Conservation (phyloP, 495 filamentous ascomycete species). For the Podospora pseudocomata region DNA sequence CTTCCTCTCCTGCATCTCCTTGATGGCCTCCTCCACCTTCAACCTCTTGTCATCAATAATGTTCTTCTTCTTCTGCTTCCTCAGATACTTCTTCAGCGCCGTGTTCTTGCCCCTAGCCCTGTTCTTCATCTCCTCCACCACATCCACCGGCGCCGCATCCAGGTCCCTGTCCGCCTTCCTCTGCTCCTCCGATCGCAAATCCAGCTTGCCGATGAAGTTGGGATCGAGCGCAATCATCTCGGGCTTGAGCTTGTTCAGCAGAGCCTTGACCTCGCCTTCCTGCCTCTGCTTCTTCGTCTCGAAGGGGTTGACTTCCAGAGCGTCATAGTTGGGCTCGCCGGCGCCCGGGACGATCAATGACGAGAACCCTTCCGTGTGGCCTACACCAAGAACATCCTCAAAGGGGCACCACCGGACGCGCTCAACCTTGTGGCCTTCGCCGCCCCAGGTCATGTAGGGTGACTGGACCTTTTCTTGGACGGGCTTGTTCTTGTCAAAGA, state of each 20-base stretch:
- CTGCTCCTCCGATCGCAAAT: slow-evolving; percentile 70
- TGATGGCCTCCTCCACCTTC: slow-evolving; percentile 51
- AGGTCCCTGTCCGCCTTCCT: slow-evolving; percentile 68
- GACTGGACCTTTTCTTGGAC: slow-evolving; percentile 76
- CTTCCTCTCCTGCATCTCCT: slow-evolving; percentile 40
- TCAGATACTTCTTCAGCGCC: slow-evolving; percentile 74
- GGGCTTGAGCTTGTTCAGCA: slow-evolving; percentile 90
- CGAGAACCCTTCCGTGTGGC: slow-evolving; percentile 81
- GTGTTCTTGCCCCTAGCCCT: slow-evolving; percentile 89
- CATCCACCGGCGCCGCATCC: slow-evolving; percentile 67
- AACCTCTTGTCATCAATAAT: slow-evolving; percentile 84
- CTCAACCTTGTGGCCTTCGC: slow-evolving; percentile 77
- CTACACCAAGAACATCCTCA: slow-evolving; percentile 85
- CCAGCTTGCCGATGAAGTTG: slow-evolving; percentile 80
- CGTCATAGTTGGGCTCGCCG: slow-evolving; percentile 95
- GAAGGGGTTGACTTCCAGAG: slow-evolving; percentile 92
- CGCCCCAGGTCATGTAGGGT: slow-evolving; percentile 92
- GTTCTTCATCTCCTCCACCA: slow-evolving; percentile 64
- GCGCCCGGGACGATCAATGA: slow-evolving; percentile 88
- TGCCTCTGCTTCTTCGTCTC: slow-evolving; percentile 90
- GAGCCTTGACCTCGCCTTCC: slow-evolving; percentile 81
- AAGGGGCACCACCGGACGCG: slow-evolving; percentile 88
- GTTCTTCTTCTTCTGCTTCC: slow-evolving; percentile 87
- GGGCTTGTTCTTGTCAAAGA: slow-evolving; percentile 64
- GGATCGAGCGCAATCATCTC: slow-evolving; percentile 97